A percentile compares a stretch with the other conserved stretches of the same genome.
Conservation (phyloP, 2,329 filamentous ascomycete genomes). For the Ilyonectria mors-panacis region DNA sequence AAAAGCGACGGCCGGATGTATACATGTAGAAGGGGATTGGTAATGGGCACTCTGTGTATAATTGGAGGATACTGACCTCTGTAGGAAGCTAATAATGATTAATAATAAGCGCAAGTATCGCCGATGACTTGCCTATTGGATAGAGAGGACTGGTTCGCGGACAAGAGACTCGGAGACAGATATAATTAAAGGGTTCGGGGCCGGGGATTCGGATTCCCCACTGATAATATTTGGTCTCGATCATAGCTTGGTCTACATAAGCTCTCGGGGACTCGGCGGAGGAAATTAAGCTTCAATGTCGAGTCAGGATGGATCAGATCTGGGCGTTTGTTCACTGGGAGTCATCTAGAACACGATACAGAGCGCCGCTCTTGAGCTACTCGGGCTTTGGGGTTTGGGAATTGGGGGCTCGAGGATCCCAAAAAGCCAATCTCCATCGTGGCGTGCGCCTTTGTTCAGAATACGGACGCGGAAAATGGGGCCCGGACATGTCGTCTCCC, state of each 20-base stretch:
- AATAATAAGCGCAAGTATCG: conserved; percentile 40
- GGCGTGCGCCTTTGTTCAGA: not conserved
- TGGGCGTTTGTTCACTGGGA: not conserved
- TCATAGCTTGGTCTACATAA: not conserved
- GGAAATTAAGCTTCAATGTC: not conserved
- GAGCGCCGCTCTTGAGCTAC: not conserved
- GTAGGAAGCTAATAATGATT: conserved; percentile 46
- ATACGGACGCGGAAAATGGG: not conserved
- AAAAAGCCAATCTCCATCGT: not conserved
- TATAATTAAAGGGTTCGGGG: not conserved
- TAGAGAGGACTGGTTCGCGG: not conserved
- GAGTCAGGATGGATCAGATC: not conserved
- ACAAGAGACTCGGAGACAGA: not conserved
- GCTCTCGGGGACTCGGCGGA: not conserved
- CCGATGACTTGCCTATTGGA: not conserved
- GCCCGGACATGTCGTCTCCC: not conserved
- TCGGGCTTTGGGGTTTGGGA: not conserved
- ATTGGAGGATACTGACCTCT: conserved; percentile 18
- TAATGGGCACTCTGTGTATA: conserved; percentile 26
- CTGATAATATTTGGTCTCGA: not conserved
- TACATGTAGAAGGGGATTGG: conserved; percentile 26
- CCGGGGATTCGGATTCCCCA: not conserved
- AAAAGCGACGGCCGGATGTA: conserved; percentile 12
- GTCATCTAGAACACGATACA: not conserved
- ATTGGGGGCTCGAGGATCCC: not conserved